phyloP scores from a whole-genome alignment of 257 asterid genomes.

The Primulina huaijiensis region DNA sequence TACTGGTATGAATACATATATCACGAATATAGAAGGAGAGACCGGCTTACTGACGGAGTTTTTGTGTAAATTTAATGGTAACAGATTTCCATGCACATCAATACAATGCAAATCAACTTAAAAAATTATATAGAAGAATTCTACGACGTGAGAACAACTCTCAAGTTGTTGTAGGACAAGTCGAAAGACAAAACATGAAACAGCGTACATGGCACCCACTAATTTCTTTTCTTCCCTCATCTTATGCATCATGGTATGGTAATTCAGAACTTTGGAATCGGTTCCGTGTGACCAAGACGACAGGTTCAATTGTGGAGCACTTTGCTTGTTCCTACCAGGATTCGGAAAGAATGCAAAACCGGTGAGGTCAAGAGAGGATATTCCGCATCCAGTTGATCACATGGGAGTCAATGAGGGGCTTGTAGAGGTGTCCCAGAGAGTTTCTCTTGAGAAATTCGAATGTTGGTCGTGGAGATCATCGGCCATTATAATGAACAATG shows the following conservation, averaged over 20 bases:
- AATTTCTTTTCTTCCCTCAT: neutral
- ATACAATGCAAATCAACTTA: too few species aligned
- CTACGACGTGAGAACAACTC: neutral
- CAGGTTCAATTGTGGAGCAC: constrained; percentile 68
- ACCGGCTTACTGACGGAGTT: too few species aligned
- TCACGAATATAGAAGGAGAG: too few species aligned
- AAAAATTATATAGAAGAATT: too few species aligned
- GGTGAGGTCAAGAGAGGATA: constrained; percentile 38
- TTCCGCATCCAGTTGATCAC: neutral
- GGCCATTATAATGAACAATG: constrained; percentile 36
- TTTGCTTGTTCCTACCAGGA: constrained; percentile 72
- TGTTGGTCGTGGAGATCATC: constrained; percentile 84
- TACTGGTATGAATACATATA: too few species aligned
- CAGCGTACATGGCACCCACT: neutral
- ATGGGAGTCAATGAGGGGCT: neutral
- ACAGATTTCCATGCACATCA: too few species aligned
- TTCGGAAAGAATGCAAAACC: constrained; percentile 52
- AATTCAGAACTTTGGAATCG: neutral
- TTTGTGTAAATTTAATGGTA: too few species aligned
- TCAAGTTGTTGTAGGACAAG: neutral
- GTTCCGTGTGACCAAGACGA: constrained; percentile 13
- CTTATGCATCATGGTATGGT: neutral
- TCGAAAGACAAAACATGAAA: neutral
- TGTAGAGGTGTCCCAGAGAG: constrained; percentile 48
- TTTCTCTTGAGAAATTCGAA: constrained; percentile 75